Evolutionary conservation across 129 eudicot species (phyloP), one percentile per base, ranked within the genome.

Genomic region (Logfia minima): DNA sequence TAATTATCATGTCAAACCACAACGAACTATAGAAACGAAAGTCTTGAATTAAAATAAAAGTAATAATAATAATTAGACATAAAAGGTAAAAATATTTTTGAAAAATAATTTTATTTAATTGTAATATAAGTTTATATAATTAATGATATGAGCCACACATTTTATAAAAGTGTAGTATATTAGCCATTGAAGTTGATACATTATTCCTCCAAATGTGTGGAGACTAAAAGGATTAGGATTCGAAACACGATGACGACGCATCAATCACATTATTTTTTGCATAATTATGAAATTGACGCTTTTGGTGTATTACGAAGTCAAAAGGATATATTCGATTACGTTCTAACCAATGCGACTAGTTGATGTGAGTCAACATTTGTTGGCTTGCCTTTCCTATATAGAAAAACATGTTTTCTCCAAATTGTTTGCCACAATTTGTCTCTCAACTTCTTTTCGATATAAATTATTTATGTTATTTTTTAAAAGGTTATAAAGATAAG

Each of bases 161-260:
- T 75, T 75, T 18, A 45, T 0, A 75, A 61, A 75, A 55, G 37
- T 26, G 37, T 45, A 39, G 35, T 43, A 41, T 45, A 37, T 8
- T 6, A 37, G 70, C 5, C 35, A 26, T 6, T 56, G 13, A 62
- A 16, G 35, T 75, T 41, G 45, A 75, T 62, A 62, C 45, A 24
- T 39, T 43, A 29, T 43, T 75, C 79, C 71, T 62, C 39, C 71
- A 43, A 75, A 41, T 41, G 62, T 16, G 70, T 61, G 70, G 78
- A 59, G 52, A 39, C 48, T 39, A 39, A 41, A 43, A 22, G 35
- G 77, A 73, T 58, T 73, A 16, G 48, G 14, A 74, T 60, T 55
- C 78, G 58, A 74, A 7, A 7, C 48, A 21, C 23, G 26, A 74
- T 71, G 61, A 21, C 17, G 26, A 21, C 26, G 70, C 24, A 58